Evolutionary conservation across 441 rosid species (phyloP), one percentile per base, ranked within the genome.

Genomic region (Erodium moschatum): DNA sequence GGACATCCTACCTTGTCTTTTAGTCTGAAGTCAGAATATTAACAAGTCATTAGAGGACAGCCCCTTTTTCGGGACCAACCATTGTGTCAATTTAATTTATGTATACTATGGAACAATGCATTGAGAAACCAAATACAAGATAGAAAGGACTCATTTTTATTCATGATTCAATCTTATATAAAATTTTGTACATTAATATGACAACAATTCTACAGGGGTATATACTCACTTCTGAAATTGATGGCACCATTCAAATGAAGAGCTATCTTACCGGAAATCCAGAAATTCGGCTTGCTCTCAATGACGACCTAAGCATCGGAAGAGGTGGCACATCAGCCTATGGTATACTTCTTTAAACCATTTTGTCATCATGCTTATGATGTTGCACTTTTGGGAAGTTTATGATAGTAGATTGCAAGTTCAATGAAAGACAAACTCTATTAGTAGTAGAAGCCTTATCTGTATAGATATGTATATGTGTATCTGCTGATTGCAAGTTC

Each of bases 221-320:
- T 73, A 89, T 90, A 74, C 76, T 93, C 79, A 93, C 98, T 62
- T 90, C 98, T 65, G 97, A 93, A 79, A 90, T 93, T 69, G 98
- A 93, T 81, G 98, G 98, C 67, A 93, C 96, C 74, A 93, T 93
- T 78, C 98, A 93, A 87, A 90, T 90, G 98, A 93, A 93, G 85
- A 93, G 97, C 73, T 93, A 90, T 81, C 92, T 93, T 67, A 74
- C 87, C 66, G 98, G 98, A 56, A 93, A 88, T 80, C 98, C 96
- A 1, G 98, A 93, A 89, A 93, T 93, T 64, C 88, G 95, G 24
- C 75, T 93, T 73, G 98, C 98, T 71, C 91, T 93, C 74, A 93
- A 89, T 67, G 98, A 93, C 50, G 97, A 93, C 72, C 76, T 93
- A 79, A 74, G 77, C 79, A 90, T 93, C 16, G 98, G 98, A 85